Evolutionary conservation across 495 filamentous ascomycete species (phyloP).

Genomic region (Pyrenula massariospora): DNA sequence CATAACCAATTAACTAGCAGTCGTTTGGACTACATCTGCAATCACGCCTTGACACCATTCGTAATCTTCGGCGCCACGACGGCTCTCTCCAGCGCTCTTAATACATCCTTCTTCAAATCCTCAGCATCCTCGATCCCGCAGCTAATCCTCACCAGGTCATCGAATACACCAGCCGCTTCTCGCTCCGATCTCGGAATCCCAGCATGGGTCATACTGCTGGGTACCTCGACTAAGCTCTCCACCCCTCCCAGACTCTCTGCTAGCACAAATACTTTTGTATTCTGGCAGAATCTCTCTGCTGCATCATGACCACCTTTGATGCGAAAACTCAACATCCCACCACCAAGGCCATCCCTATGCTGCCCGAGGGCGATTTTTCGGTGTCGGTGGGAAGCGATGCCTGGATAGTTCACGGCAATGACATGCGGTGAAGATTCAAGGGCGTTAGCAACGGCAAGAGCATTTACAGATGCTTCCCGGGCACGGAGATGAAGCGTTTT

Average conservation of each 20-base stretch:
- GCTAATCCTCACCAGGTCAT: constrained; percentile 90
- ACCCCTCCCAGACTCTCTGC: constrained; percentile 91
- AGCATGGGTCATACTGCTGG: constrained; percentile 89
- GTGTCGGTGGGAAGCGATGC: constrained; percentile 75
- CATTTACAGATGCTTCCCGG: constrained; percentile 72
- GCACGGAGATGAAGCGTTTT: constrained; percentile 95
- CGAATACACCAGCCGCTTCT: constrained; percentile 87
- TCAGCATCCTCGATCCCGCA: constrained; percentile 87
- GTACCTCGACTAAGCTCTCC: constrained; percentile 84
- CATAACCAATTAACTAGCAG: no score
- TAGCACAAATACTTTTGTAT: constrained; percentile 79
- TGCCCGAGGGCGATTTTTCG: constrained; percentile 75
- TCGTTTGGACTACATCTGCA: no score
- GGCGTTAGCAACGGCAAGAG: constrained; percentile 60
- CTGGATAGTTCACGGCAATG: constrained; percentile 88
- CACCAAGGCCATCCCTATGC: constrained; percentile 89
- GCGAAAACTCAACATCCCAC: constrained; percentile 95
- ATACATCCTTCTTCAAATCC: constrained; percentile 73
- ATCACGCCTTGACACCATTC: background rate
- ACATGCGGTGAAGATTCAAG: constrained; percentile 76
- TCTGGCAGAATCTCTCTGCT: constrained; percentile 85
- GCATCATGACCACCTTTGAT: constrained; percentile 79
- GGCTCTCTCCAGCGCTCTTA: constrained; percentile 71
- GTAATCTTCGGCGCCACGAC: constrained; percentile 37
- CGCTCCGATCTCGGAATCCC: constrained; percentile 85